Percentiles rank a stretch among this genome's conserved stretches.
Conservation (phyloP, 306 rosid species). For the Lathyrus aphaca region DNA sequence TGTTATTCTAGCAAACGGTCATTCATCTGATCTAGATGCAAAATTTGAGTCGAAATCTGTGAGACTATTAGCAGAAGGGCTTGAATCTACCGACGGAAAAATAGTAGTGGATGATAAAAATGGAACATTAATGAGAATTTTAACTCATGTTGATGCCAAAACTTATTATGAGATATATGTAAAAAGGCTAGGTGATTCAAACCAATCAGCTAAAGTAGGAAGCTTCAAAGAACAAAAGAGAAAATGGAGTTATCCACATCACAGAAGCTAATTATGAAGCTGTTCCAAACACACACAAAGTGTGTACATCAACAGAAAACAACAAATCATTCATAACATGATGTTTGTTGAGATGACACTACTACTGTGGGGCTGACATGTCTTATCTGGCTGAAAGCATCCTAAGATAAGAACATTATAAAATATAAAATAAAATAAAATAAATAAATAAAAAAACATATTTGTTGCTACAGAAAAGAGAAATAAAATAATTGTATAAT, state of each 20-base stretch:
- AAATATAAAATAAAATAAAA: not conserved
- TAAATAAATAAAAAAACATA: not conserved
- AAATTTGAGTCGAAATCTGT: constrained; percentile 49
- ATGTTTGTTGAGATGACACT: constrained; percentile 37
- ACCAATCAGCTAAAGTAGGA: constrained; percentile 70
- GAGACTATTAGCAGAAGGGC: constrained; percentile 57
- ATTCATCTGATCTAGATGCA: constrained; percentile 45
- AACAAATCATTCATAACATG: not conserved
- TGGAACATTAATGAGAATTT: constrained; percentile 64
- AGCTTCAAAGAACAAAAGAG: constrained; percentile 68
- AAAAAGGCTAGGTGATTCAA: constrained; percentile 52
- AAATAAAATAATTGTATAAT: constrained; percentile 11
- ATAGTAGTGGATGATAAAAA: constrained; percentile 46
- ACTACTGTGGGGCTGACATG: constrained; percentile 31
- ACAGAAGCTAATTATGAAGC: constrained; percentile 3
- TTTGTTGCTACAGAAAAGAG: constrained; percentile 9
- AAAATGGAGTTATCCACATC: constrained; percentile 55
- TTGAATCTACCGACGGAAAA: constrained; percentile 67
- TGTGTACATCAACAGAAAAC: not conserved
- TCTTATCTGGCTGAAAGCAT: constrained; percentile 21
- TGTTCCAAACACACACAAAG: not conserved
- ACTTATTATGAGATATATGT: constrained; percentile 56
- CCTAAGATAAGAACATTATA: constrained; percentile 33
- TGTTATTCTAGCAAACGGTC: constrained; percentile 45
- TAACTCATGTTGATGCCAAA: constrained; percentile 50